Conservation (phyloP, 371 early-diverging fungal species). For the Dichotomocladium elegans region DNA sequence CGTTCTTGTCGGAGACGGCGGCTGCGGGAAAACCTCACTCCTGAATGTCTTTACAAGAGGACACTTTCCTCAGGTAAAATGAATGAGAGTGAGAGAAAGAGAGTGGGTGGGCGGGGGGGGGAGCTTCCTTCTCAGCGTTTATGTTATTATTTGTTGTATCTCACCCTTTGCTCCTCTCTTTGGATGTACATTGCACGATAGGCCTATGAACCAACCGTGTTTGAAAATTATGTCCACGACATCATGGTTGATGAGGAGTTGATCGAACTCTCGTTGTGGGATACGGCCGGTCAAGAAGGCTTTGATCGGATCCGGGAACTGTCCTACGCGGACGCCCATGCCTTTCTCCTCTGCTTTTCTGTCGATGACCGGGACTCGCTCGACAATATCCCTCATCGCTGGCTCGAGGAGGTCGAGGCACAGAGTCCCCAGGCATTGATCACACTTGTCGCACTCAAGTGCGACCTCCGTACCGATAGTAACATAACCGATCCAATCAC, state of each 20-base stretch:
- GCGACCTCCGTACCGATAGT: slow-evolving; percentile 48
- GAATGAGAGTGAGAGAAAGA: not conserved
- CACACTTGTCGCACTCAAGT: slow-evolving; percentile 52
- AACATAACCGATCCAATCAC: slow-evolving; percentile 22
- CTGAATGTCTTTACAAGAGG: slow-evolving; percentile 38
- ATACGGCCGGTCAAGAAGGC: slow-evolving; percentile 83
- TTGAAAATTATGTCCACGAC: slow-evolving; percentile 86
- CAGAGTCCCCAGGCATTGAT: slow-evolving; percentile 45
- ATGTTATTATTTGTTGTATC: too few relatives aligned
- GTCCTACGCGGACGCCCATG: slow-evolving; percentile 52
- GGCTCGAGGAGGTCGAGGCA: slow-evolving; percentile 48
- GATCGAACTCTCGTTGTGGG: slow-evolving; percentile 84
- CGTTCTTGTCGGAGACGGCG: slow-evolving; percentile 77
- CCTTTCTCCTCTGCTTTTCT: slow-evolving; percentile 55
- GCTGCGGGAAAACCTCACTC: slow-evolving; percentile 59
- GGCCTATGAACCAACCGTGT: slow-evolving; percentile 70
- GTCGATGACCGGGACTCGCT: slow-evolving; percentile 54
- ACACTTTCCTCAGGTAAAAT: slow-evolving; percentile 33
- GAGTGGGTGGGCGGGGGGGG: too few relatives aligned
- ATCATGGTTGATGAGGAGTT: slow-evolving; percentile 65
- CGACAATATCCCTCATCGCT: slow-evolving; percentile 52
- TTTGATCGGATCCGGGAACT: slow-evolving; percentile 53
- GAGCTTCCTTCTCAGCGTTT: too few relatives aligned
- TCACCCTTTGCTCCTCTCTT: not conserved
- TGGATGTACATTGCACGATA: slow-evolving; percentile 11